A percentile compares a stretch with the other conserved stretches of the same genome.
Evolutionary conservation across 192 early-diverging fungal species (phyloP).

Genomic region (Spizellomyces sp.): DNA sequence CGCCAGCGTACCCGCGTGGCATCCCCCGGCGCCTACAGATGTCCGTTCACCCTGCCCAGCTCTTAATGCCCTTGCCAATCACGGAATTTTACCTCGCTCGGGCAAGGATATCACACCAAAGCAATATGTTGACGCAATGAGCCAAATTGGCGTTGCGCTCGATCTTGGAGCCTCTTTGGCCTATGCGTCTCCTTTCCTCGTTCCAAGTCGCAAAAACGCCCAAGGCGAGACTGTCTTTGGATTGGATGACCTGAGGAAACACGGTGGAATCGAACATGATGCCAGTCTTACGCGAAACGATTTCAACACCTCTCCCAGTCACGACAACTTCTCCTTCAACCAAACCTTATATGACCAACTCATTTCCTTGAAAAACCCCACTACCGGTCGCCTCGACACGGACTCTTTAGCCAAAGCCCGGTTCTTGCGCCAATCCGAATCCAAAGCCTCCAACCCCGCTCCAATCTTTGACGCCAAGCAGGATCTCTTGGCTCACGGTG

Average conservation of each 20-base stretch:
- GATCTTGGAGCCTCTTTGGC: slow-evolving; percentile 11
- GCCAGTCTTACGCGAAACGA: slow-evolving; percentile 10
- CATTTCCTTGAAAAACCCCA: slow-evolving; percentile 15
- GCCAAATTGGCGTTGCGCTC: slow-evolving; percentile 2
- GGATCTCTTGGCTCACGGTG: slow-evolving; percentile 17
- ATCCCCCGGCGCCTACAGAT: neutral
- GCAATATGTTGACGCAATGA: slow-evolving; percentile 19
- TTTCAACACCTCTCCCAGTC: neutral
- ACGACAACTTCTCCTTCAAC: slow-evolving; percentile 27
- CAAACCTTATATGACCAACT: slow-evolving; percentile 25
- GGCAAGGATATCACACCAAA: slow-evolving; percentile 18
- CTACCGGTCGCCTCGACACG: slow-evolving; percentile 4
- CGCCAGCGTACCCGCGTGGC: neutral
- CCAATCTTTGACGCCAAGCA: slow-evolving; percentile 8
- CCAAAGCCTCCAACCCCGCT: slow-evolving; percentile 16
- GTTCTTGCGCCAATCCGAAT: neutral
- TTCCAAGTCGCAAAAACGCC: slow-evolving; percentile 13
- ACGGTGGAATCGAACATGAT: slow-evolving; percentile 28
- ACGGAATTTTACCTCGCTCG: slow-evolving; percentile 19
- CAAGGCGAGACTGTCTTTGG: slow-evolving; percentile 12
- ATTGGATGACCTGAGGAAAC: slow-evolving; percentile 26
- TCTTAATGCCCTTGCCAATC: slow-evolving; percentile 28
- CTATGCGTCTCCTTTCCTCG: neutral
- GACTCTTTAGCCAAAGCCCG: slow-evolving; percentile 6
- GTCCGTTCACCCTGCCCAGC: slow-evolving; percentile 23